Evolutionary conservation across 441 rosid species (phyloP), one percentile per base, ranked within the genome.

Genomic region (Bocquillonia castaneifolia): DNA sequence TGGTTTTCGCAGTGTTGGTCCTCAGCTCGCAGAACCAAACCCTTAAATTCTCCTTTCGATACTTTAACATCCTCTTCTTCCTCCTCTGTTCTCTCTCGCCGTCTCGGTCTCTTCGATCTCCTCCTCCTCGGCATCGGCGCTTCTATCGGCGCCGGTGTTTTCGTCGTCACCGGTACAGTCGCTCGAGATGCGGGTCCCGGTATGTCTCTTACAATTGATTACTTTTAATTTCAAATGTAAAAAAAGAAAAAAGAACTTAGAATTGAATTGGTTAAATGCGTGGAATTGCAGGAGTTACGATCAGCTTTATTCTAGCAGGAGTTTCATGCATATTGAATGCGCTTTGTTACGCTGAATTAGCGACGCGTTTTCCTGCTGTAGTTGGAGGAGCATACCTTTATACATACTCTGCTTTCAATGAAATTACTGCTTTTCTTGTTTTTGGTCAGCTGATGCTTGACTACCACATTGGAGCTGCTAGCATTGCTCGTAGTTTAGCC

Each of bases 381-480:
- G 96, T 92, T 37, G 97, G 99, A 18, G 99, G 99, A 79, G 99
- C 98, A n/a, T 94, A 90, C 82, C 66, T 92, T 81, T 92, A 92
- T 63, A 44, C 96, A 0, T 90, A 92, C 55, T 73, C 98, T 34
- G 97, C 99, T 59, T 90, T 94, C 83, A 92, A 92, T 75, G 97
- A 94, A 70, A 80, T 90, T 61, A 92, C 93, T 6, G 97, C 96
- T 37, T 94, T 94, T 74, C 97, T 94, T 50, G 97, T 94, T 31
- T 94, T 94, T 73, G 84, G 87, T 5, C 99, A 94, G 59, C 77
- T 94, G 64, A 92, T 90, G 99, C 78, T 90, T 60, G 99, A 94
- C 70, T 94, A 94, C 74, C 99, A 94, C 74, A 92, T 94, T 14
- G 99, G 96, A 12, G 98, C 98, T 1, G 99, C 98, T 58, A 94